These are phyloP conservation scores for Saturnispora sanitii DNA, from an alignment of 805 yeast genomes.

Conservation along the genomic window DNA sequence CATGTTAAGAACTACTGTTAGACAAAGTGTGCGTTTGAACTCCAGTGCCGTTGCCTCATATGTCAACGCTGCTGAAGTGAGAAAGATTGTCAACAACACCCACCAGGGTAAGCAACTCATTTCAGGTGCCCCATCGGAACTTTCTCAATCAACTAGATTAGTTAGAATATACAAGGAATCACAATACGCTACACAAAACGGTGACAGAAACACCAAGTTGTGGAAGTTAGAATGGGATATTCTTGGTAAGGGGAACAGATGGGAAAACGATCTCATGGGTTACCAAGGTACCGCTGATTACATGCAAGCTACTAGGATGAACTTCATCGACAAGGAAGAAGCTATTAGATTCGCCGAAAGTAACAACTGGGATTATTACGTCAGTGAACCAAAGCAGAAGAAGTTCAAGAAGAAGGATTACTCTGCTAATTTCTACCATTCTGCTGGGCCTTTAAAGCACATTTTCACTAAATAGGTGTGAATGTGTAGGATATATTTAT, in stretches of 20 bases:
- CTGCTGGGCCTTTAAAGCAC: slow-evolving; percentile 62
- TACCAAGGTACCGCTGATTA: slow-evolving; percentile 72
- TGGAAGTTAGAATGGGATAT: slow-evolving; percentile 87
- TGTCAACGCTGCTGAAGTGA: slow-evolving; percentile 13
- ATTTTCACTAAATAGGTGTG: slow-evolving; percentile 78
- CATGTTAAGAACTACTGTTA: slow-evolving; percentile 3
- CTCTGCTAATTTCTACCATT: slow-evolving; percentile 60
- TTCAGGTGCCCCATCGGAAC: slow-evolving; percentile 70
- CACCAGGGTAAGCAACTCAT: slow-evolving; percentile 41
- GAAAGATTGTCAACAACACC: slow-evolving; percentile 13
- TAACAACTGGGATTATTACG: slow-evolving; percentile 78
- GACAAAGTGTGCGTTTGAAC: slow-evolving; percentile 6
- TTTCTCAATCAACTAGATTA: slow-evolving; percentile 44
- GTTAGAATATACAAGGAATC: slow-evolving; percentile 72
- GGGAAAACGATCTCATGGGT: slow-evolving; percentile 88
- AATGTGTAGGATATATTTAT: too few relatives aligned
- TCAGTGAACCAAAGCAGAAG: slow-evolving; percentile 72
- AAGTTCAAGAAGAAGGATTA: slow-evolving; percentile 68
- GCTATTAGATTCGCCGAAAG: slow-evolving; percentile 66
- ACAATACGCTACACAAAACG: slow-evolving; percentile 76
- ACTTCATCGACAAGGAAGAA: slow-evolving; percentile 64
- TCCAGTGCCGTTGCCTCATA: slow-evolving; percentile 11
- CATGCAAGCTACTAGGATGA: slow-evolving; percentile 71
- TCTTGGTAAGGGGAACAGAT: slow-evolving; percentile 62
- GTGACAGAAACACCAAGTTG: slow-evolving; percentile 37